phyloP scores from a whole-genome alignment of 257 asterid species.

The Handroanthus guayacan region DNA sequence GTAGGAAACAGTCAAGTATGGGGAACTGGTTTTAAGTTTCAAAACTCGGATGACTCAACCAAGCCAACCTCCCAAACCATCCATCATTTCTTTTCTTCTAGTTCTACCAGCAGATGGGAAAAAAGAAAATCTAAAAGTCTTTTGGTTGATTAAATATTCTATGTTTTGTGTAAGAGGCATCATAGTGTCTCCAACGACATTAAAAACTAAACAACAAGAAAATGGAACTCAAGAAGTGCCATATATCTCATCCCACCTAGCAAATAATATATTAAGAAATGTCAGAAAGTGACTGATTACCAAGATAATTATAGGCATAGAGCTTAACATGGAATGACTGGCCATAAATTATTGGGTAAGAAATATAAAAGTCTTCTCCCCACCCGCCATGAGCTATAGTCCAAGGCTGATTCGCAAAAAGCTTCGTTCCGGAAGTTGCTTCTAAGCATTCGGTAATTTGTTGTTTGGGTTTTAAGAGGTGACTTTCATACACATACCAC shows the following conservation, averaged over 20 bases:
- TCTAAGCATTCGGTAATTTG: background rate
- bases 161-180: conserved; percentile 4
- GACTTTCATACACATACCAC: background rate
- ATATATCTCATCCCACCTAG: background rate
- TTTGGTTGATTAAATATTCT: conserved; percentile 20
- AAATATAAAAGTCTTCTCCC: too few relatives aligned
- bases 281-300: background rate
- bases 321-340: background rate
- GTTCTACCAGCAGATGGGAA: conserved; percentile 3
- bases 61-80: conserved; percentile 11
- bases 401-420: background rate
- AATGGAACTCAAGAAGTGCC: background rate
- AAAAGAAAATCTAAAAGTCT: background rate
- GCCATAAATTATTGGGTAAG: too few relatives aligned
- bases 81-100: background rate
- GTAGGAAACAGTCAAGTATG: conserved; percentile 21
- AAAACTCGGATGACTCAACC: conserved; percentile 1
- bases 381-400: background rate
- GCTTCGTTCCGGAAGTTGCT: background rate
- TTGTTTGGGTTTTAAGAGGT: background rate
- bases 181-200: conserved; percentile 2
- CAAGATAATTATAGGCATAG: background rate
- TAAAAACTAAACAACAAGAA: background rate
- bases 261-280: conserved; percentile 9
- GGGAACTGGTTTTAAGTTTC: conserved; percentile 1